Evolutionary conservation across 129 eudicot genomes (phyloP), one percentile per base, ranked within the genome.

Genomic region (Logfia minima): DNA sequence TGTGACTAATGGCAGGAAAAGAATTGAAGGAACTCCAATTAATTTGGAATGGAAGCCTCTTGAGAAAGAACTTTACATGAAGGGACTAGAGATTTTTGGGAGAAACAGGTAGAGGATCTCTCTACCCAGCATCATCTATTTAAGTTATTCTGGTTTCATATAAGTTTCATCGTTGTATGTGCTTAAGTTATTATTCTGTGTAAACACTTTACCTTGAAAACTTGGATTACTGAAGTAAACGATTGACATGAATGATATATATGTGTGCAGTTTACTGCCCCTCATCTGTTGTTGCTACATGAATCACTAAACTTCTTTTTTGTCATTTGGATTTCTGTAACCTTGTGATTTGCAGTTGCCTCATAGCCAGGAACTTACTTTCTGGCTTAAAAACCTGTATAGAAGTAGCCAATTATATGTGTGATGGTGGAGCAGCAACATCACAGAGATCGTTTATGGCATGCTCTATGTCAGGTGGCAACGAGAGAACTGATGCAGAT

Each of bases 21-120:
- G 80, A 66, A 21, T 41, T 11, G 66, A 70, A 41, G 72, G 72
- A 34, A 34, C 75, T 70, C 65, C 65, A 8, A 63, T 45, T 29
- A 70, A 55, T 34, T 61, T 59, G n/a, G 84, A 86, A 53, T 93
- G 98, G 99, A 89, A 86, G 84, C 88, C 89, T 75, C 89, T 94
- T 51, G 99, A 94, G 79, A 89, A 89, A 85, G 99, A 94, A 45
- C 84, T 94, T 56, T 89, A 84, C 81, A 62, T 80, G 69, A 94
- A 94, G 85, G 99, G 99, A 72, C 56, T 94, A 78, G 96, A 94
- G 82, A 91, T 94, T 37, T 94, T 89, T 86, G 99, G 99, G 79
- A 91, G 87, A 89, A 94, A 91, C 82, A 94, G 99, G 99, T 91
- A 83, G 21, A 23, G 1, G 70, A 68, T 56, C 35, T 73, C 68